Conservation (phyloP, 345 rosid genomes). For the Camelina sativa region DNA sequence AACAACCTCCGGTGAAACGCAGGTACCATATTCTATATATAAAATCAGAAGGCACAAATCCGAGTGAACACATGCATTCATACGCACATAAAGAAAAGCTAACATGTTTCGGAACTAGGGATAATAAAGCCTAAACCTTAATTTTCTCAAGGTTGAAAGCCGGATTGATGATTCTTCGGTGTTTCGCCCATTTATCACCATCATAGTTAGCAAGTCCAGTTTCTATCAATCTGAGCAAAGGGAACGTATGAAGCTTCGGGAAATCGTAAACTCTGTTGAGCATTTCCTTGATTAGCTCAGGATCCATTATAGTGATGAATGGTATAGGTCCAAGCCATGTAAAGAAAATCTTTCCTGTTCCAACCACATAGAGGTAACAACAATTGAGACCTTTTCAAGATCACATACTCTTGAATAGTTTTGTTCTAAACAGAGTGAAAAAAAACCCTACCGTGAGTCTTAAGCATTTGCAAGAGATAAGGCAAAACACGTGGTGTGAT, state of each 20-base stretch:
- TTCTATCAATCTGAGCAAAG: conserved; percentile 42
- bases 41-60: too few relatives aligned
- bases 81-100: too few relatives aligned
- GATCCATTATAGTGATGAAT: conserved; percentile 42
- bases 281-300: too few relatives aligned
- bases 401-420: not conserved
- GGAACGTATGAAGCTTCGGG: conserved; percentile 42
- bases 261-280: conserved; percentile 45
- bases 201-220: conserved; percentile 47
- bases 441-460: conserved; percentile 23
- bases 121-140: conserved; percentile 47
- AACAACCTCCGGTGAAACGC: too few relatives aligned
- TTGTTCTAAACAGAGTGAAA: not conserved
- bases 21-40: too few relatives aligned
- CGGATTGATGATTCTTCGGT: conserved; percentile 56
- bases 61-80: too few relatives aligned
- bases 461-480: not conserved
- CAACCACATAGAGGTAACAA: not conserved
- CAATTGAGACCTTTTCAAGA: not conserved
- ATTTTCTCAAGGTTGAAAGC: conserved; percentile 67
- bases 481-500: too few relatives aligned
- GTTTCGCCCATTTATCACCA: conserved; percentile 63
- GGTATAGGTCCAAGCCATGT: conserved; percentile 60
- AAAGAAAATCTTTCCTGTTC: conserved; percentile 51
- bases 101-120: too few relatives aligned